Conservation (phyloP, 805 yeast genomes). For the Hanseniaspora occidentalis region DNA sequence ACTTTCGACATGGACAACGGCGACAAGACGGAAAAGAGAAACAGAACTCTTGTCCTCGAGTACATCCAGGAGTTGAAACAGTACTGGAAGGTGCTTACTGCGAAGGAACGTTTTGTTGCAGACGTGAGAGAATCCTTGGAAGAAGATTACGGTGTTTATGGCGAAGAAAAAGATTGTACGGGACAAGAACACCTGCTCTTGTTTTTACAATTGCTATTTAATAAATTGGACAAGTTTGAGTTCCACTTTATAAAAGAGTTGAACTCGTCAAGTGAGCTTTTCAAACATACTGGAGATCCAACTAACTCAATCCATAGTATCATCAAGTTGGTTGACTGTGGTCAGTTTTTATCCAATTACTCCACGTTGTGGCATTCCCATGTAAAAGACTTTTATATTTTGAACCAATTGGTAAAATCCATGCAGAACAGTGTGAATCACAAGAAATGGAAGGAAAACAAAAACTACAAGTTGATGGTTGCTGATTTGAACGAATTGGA, state of each 20-base stretch:
- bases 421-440: background rate
- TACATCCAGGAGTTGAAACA: background rate
- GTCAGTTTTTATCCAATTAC: background rate
- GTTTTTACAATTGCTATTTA: background rate
- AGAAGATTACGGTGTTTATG: too few relatives aligned
- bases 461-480: background rate
- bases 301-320: background rate
- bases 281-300: too few relatives aligned
- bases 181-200: background rate
- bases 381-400: too few relatives aligned
- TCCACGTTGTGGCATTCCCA: background rate
- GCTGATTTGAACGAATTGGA: slow-evolving; percentile 9
- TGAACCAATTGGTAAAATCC: too few relatives aligned
- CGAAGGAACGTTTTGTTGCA: background rate
- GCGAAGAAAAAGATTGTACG: too few relatives aligned
- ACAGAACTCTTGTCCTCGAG: slow-evolving; percentile 1
- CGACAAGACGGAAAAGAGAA: slow-evolving; percentile 1
- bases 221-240: background rate
- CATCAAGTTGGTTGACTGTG: background rate
- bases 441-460: background rate
- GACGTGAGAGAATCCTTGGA: background rate
- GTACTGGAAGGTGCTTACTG: background rate
- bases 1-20: background rate
- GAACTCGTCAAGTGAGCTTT: too few relatives aligned
- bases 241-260: background rate